Conservation (phyloP, 306 rosid genomes). For the Acacia confusa region DNA sequence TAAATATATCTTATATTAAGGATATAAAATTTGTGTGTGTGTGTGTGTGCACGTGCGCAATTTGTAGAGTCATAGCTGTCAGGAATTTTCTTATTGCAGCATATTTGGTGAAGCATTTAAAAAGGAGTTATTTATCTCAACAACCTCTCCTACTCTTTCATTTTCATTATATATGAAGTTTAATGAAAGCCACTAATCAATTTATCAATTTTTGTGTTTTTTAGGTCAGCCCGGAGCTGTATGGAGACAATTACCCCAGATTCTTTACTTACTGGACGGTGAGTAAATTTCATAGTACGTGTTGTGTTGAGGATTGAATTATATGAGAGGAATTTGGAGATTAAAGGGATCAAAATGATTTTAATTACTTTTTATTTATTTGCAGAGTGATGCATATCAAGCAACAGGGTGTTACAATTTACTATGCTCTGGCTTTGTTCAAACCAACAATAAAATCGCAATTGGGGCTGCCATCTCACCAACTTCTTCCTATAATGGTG, state of each 20-base stretch:
- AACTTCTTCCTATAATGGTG: constrained; percentile 72
- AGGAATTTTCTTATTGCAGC: constrained; percentile 4
- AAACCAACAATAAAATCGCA: constrained; percentile 81
- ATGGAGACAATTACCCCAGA: constrained; percentile 90
- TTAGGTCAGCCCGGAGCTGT: constrained; percentile 97
- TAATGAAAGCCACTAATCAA: not conserved
- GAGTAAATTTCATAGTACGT: constrained; percentile 37
- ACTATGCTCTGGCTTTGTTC: constrained; percentile 92
- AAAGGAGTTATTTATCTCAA: constrained; percentile 41
- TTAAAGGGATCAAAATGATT: not conserved
- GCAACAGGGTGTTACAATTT: constrained; percentile 95
- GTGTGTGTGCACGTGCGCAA: too few species aligned
- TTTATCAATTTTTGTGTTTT: not conserved
- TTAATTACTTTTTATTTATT: not conserved
- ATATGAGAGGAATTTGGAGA: not conserved
- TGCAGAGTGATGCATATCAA: constrained; percentile 94
- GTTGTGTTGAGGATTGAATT: not conserved
- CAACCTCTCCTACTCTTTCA: constrained; percentile 45
- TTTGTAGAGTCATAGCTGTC: not conserved
- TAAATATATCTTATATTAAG: too few species aligned
- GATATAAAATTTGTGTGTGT: too few species aligned
- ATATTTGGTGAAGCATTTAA: constrained; percentile 36
- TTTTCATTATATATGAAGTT: not conserved
- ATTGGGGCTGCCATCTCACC: constrained; percentile 98
- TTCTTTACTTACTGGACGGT: constrained; percentile 99